Conservation (phyloP, 345 rosid genomes). For the Gossypium bickii region DNA sequence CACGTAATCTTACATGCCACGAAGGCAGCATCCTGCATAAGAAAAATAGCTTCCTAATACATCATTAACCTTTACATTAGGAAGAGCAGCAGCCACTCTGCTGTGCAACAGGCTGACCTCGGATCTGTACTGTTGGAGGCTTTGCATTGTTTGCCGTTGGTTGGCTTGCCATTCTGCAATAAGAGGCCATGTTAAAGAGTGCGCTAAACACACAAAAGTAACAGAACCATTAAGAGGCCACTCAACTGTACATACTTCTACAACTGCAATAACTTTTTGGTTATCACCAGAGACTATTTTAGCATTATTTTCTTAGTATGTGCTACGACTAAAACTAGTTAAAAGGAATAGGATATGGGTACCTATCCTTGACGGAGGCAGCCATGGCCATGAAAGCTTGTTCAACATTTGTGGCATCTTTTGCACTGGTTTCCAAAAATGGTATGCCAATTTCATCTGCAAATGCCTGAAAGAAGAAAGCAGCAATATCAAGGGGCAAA, state of each 20-base stretch:
- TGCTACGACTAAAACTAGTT: not conserved
- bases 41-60: constrained; percentile 3
- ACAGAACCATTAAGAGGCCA: not conserved
- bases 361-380: constrained; percentile 69
- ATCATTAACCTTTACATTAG: constrained; percentile 23
- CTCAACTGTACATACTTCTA: not conserved
- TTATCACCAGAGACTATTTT: not conserved
- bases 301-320: not conserved
- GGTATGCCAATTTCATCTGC: constrained; percentile 78
- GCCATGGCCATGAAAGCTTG: constrained; percentile 87
- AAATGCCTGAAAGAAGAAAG: constrained; percentile 42
- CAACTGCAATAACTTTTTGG: not conserved
- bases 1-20: constrained; percentile 21
- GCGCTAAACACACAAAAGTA: not conserved
- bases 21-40: constrained; percentile 6
- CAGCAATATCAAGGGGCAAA: not conserved
- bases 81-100: constrained; percentile 75
- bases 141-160: constrained; percentile 59
- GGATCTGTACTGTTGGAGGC: constrained; percentile 64
- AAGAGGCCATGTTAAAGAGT: not conserved
- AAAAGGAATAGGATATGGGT: not conserved
- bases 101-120: constrained; percentile 68
- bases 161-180: constrained; percentile 76
- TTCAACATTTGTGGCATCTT: constrained; percentile 64
- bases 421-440: constrained; percentile 84